Conservation (phyloP, 768 basidiomycete species). For the Rickenella mellea region DNA sequence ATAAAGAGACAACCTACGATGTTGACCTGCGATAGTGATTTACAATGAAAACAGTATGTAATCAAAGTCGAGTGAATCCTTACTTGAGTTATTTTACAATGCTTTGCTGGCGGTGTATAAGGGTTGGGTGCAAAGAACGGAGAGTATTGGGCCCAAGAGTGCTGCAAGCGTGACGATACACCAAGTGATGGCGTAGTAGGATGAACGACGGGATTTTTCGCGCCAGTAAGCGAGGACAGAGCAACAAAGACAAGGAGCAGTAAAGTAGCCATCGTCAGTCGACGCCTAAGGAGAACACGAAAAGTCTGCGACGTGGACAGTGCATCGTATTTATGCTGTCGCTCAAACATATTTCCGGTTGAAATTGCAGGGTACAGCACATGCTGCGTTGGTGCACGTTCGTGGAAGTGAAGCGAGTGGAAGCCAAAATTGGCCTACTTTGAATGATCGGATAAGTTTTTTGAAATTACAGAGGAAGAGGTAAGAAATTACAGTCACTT, state of each 20-base stretch:
- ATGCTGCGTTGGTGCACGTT: too few species aligned
- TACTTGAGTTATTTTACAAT: constrained; percentile 52
- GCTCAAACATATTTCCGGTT: too few species aligned
- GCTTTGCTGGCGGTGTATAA: constrained; percentile 36
- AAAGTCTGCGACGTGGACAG: too few species aligned
- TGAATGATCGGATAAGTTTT: too few species aligned
- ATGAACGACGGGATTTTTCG: background rate
- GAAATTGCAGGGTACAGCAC: too few species aligned
- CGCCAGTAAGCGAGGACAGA: background rate
- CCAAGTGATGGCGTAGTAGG: background rate
- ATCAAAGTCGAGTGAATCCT: background rate
- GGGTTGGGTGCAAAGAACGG: constrained; percentile 42
- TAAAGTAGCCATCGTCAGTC: background rate
- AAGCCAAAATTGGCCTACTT: too few species aligned
- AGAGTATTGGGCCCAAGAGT: constrained; percentile 51
- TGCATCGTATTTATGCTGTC: too few species aligned
- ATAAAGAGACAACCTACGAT: constrained; percentile 31
- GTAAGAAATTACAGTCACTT: too few species aligned
- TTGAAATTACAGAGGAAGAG: too few species aligned
- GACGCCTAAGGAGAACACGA: too few species aligned
- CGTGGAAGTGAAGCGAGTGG: too few species aligned
- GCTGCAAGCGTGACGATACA: constrained; percentile 11
- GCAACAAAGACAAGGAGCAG: background rate
- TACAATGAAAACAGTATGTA: background rate
- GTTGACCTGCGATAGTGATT: constrained; percentile 34